Percentiles rank a stretch among this genome's conserved stretches.
Conservation (phyloP, 2,329 filamentous ascomycete species). For the Westerdykella aurantiaca region DNA sequence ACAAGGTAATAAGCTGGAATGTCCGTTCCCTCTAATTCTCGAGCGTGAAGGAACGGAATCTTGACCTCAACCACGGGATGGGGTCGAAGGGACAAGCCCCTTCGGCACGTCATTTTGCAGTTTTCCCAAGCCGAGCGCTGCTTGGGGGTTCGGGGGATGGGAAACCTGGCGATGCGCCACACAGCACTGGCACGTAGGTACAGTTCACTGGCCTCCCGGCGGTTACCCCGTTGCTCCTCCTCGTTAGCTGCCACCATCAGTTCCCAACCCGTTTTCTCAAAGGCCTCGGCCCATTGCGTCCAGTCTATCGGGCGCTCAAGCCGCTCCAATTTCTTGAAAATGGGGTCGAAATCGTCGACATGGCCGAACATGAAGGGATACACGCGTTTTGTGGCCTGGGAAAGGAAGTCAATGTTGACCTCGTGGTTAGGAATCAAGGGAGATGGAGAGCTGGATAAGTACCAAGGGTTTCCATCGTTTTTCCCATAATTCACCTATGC, state of each 20-base stretch:
- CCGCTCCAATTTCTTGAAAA: conserved; percentile 58
- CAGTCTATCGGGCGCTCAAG: conserved; percentile 61
- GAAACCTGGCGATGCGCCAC: conserved; percentile 69
- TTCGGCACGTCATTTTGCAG: conserved; percentile 60
- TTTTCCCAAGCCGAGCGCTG: conserved; percentile 59
- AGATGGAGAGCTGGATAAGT: conserved; percentile 18
- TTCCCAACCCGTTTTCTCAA: conserved; percentile 56
- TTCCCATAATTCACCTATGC: conserved; percentile 55
- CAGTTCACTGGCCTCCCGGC: conserved; percentile 52
- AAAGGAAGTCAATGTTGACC: not conserved
- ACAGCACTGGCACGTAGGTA: conserved; percentile 55
- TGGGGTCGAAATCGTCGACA: conserved; percentile 62
- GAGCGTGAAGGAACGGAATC: conserved; percentile 53
- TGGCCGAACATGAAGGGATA: conserved; percentile 71
- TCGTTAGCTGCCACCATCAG: conserved; percentile 51
- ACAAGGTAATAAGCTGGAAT: conserved; percentile 63
- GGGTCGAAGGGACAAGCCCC: conserved; percentile 42
- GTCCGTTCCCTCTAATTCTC: conserved; percentile 46
- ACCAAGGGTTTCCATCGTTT: conserved; percentile 69
- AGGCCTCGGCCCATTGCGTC: conserved; percentile 56
- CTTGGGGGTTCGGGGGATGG: conserved; percentile 44
- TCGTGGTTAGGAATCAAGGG: not conserved
- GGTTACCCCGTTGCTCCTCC: conserved; percentile 46
- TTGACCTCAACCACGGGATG: conserved; percentile 58
- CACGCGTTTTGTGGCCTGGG: conserved; percentile 50